A percentile compares a stretch with the other conserved stretches of the same genome.
phyloP scores from a whole-genome alignment of 495 filamentous ascomycete genomes.

The Zalerion maritima region DNA sequence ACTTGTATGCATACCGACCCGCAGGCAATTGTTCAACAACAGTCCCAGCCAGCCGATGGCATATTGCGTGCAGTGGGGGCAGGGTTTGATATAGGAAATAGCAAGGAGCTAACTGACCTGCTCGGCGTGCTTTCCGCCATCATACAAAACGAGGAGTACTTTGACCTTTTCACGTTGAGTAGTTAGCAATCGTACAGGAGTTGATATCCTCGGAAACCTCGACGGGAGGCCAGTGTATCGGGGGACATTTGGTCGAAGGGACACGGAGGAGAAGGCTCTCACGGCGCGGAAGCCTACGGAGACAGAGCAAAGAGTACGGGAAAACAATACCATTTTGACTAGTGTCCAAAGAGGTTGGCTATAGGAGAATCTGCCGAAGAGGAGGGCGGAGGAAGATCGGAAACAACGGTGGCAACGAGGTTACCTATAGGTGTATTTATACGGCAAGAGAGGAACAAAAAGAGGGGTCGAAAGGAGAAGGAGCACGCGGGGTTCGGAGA shows the following conservation, averaged over 20 bases:
- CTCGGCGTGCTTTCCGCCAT: slow-evolving; percentile 36
- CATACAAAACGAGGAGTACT: slow-evolving; percentile 41
- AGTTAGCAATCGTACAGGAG: slow-evolving; percentile 27
- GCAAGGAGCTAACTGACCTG: slow-evolving; percentile 24
- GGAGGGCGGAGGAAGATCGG: too few relatives aligned
- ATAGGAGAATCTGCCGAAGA: too few relatives aligned
- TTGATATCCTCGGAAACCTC: slow-evolving; percentile 7
- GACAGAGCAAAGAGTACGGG: slow-evolving; percentile 21
- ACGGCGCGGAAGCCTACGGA: slow-evolving; percentile 4
- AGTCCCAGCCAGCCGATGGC: too few relatives aligned
- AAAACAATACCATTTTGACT: slow-evolving; percentile 39
- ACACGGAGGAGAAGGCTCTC: slow-evolving; percentile 11
- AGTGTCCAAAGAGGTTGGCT: too few relatives aligned
- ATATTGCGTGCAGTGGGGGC: slow-evolving; percentile 1
- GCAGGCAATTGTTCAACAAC: background rate
- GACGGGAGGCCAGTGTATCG: slow-evolving; percentile 7
- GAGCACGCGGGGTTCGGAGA: too few relatives aligned
- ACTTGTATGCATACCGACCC: slow-evolving; percentile 1
- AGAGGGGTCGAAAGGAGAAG: too few relatives aligned
- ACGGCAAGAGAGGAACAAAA: too few relatives aligned
- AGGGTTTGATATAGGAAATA: slow-evolving; percentile 1
- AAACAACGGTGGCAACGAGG: too few relatives aligned
- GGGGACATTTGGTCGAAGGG: slow-evolving; percentile 14
- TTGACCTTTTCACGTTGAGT: slow-evolving; percentile 39
- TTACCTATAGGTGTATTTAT: too few relatives aligned